These are phyloP conservation scores for Scedosporium minutisporum DNA, from an alignment of 2,329 filamentous ascomycete genomes.

Conservation along the genomic window DNA sequence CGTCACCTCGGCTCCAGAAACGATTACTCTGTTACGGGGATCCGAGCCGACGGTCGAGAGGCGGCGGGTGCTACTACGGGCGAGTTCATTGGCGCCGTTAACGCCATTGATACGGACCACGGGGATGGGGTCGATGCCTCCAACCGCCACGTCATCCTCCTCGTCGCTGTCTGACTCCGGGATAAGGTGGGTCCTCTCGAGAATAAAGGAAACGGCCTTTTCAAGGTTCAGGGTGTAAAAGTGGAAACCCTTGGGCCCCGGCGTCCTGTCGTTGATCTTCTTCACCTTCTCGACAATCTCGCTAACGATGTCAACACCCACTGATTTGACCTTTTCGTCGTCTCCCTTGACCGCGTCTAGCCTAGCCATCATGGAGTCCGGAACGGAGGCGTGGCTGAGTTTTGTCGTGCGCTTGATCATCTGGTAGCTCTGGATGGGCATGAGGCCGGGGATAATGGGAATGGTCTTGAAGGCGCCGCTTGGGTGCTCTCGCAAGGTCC, in stretches of 20 bases:
- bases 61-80: slow-evolving; percentile 41
- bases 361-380: slow-evolving; percentile 57
- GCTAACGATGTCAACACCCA: slow-evolving; percentile 72
- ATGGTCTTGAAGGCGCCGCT: slow-evolving; percentile 79
- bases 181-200: slow-evolving; percentile 80
- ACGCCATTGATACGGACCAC: slow-evolving; percentile 43
- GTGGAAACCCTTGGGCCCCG: slow-evolving; percentile 71
- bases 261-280: slow-evolving; percentile 42
- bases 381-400: slow-evolving; percentile 80
- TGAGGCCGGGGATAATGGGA: slow-evolving; percentile 85
- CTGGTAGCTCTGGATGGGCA: slow-evolving; percentile 96
- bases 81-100: slow-evolving; percentile 35
- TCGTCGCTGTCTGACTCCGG: slow-evolving; percentile 48
- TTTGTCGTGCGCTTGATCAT: slow-evolving; percentile 92
- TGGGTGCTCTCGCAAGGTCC: slow-evolving; percentile 64
- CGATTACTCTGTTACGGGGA: slow-evolving; percentile 78
- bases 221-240: slow-evolving; percentile 97
- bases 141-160: slow-evolving; percentile 34
- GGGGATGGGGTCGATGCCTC: slow-evolving; percentile 12
- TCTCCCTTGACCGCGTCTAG: slow-evolving; percentile 67
- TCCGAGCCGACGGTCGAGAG: slow-evolving; percentile 75
- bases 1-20: slow-evolving; percentile 52
- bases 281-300: slow-evolving; percentile 77
- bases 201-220: slow-evolving; percentile 87
- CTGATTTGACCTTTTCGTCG: slow-evolving; percentile 70